Evolutionary conservation across 2,329 filamentous ascomycete genomes (phyloP), one percentile per base, ranked within the genome.

Genomic region (Dryadomyces quercivorus): DNA sequence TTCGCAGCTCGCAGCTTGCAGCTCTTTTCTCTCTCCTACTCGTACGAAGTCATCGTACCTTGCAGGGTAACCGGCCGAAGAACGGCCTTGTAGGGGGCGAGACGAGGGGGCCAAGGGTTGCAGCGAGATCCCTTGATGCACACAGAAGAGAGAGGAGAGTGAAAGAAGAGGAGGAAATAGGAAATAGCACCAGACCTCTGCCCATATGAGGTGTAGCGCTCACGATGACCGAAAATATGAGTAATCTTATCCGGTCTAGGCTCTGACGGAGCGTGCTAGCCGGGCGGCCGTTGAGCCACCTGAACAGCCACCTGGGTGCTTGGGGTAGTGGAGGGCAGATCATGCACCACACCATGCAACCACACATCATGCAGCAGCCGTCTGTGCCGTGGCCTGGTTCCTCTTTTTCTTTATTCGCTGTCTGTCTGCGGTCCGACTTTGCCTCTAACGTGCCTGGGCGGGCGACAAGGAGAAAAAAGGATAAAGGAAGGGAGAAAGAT

Each of bases 311-410:
- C 9, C 16, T 22, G 8, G 18, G 13, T 13, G 22, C 36, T 52
- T 52, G 40, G 42, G 40, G 40, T 45, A 21, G 40, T 36, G 50
- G 42, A 44, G 40, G 40, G 50, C 50, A 52, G 50, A 52, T 52
- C 43, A 52, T 52, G 51, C 42, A 52, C 51, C 26, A 22, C 31
- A 34, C 18, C 38, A 43, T 52, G 47, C 47, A 50, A 21, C 31
- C 18, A 26, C 47, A 40, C 47, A 50, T 21, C 47, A 40, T 31
- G 26, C 26, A 31, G 26, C 8, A 8, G 4, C 26, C 26, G 26
- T 31, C 26, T 31, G 26, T 31, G 26, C 26, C 26, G 26, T 31
- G 4, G 26, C 26, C 26, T 31, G 26, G 26, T 31, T 31, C 26
- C 26, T 31, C 26, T 31, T 31, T 31, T 31, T 31, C 26, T 31